These are phyloP conservation scores for Ustilago lituana DNA, from an alignment of 1,284 basidiomycete genomes.

Conservation along the genomic window DNA sequence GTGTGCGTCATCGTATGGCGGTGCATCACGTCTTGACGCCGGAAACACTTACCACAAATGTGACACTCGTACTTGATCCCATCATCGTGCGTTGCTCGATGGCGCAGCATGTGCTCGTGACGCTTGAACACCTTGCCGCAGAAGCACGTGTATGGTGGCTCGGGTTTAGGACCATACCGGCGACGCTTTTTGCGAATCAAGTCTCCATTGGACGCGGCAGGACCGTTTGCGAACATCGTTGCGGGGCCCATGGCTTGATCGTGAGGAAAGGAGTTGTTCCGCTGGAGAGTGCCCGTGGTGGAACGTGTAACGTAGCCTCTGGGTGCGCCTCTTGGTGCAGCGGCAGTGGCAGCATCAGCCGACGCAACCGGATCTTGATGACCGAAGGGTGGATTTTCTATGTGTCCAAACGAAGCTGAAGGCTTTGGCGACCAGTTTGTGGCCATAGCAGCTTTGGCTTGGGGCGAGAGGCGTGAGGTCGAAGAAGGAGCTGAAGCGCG, in stretches of 20 bases:
- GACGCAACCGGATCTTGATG: constrained; percentile 1
- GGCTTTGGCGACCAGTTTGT: constrained; percentile 2
- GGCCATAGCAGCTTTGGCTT: constrained; percentile 5
- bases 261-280: neutral
- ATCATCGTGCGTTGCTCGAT: constrained; percentile 49
- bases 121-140: constrained; percentile 50
- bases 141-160: constrained; percentile 44
- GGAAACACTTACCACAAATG: constrained; percentile 48
- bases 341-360: neutral
- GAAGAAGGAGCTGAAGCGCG: constrained; percentile 6
- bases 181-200: constrained; percentile 35
- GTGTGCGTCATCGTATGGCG: constrained; percentile 48
- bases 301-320: constrained; percentile 28
- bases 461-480: constrained; percentile 6
- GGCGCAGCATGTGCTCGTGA: constrained; percentile 51
- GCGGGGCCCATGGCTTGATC: constrained; percentile 1
- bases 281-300: constrained; percentile 14
- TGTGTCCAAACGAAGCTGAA: neutral
- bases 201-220: neutral
- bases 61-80: constrained; percentile 43
- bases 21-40: constrained; percentile 52
- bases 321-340: neutral
- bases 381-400: neutral
- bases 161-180: constrained; percentile 39
- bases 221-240: constrained; percentile 1